phyloP scores from a whole-genome alignment of 139 green algal species.

The Trebouxia sp. region DNA sequence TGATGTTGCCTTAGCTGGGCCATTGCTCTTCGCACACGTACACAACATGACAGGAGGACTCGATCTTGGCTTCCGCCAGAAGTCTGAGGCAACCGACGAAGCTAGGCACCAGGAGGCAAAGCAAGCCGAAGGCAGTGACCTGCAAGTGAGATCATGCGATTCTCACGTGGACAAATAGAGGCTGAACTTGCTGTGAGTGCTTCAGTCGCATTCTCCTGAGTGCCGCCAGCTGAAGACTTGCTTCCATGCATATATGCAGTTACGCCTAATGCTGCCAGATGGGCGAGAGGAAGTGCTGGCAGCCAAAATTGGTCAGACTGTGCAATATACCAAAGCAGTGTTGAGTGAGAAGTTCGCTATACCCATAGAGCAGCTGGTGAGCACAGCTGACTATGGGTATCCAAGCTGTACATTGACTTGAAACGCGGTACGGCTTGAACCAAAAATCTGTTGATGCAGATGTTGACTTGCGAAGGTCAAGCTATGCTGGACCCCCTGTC shows the following conservation, averaged over 20 bases:
- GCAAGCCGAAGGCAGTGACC: background rate
- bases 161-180: no score
- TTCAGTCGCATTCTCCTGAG: no score
- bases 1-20: no score
- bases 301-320: constrained; percentile 18
- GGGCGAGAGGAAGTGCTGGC: constrained; percentile 2
- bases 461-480: background rate
- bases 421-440: no score
- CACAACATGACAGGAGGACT: background rate
- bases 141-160: background rate
- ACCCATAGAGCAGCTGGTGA: constrained; percentile 8
- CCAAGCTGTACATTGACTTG: no score
- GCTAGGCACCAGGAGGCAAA: background rate
- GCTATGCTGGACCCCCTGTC: constrained; percentile 20
- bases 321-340: constrained; percentile 18
- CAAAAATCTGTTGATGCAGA: background rate
- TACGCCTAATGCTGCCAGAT: background rate
- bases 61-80: background rate
- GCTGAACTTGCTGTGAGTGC: no score
- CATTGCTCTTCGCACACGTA: no score
- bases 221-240: no score
- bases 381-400: no score
- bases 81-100: background rate
- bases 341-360: background rate
- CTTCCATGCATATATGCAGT: no score